Conservation (phyloP, 192 early-diverging fungal genomes). For the Rhizophagus clarus region DNA sequence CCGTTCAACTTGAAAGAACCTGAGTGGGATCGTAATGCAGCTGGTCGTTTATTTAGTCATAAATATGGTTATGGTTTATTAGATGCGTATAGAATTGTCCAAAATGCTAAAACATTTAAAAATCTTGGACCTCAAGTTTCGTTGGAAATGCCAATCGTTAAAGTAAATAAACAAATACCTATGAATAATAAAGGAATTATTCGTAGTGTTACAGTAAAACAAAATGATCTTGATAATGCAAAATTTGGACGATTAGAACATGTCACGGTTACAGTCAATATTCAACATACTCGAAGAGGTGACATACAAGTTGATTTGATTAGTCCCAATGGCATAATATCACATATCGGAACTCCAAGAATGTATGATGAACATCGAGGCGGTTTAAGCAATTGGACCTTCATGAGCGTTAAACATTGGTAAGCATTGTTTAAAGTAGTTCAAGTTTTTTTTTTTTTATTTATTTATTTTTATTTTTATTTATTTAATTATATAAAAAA, state of each 20-base stretch:
- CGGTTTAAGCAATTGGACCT: constrained; percentile 88
- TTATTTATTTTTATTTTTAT: no score
- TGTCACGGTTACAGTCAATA: constrained; percentile 81
- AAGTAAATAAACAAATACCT: constrained; percentile 56
- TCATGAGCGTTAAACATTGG: constrained; percentile 98
- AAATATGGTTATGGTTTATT: constrained; percentile 93
- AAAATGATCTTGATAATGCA: constrained; percentile 47
- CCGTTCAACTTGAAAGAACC: constrained; percentile 68
- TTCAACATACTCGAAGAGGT: constrained; percentile 79
- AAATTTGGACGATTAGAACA: constrained; percentile 75
- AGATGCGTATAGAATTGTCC: constrained; percentile 81
- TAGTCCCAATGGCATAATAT: constrained; percentile 71
- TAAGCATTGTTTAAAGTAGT: constrained; percentile 39
- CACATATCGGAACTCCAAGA: constrained; percentile 67
- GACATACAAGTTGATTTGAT: constrained; percentile 83
- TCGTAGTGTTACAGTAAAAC: constrained; percentile 49
- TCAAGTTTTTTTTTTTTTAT: no score
- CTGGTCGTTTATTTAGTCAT: constrained; percentile 83
- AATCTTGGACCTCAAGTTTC: constrained; percentile 68
- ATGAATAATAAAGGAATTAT: constrained; percentile 44
- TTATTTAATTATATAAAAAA: no score
- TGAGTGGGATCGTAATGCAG: constrained; percentile 72
- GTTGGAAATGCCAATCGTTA: constrained; percentile 46
- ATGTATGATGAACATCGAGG: constrained; percentile 61
- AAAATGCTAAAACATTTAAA: constrained; percentile 68